Conservation (phyloP, 176 grass and related monocot genomes). For the Areca catechu region DNA sequence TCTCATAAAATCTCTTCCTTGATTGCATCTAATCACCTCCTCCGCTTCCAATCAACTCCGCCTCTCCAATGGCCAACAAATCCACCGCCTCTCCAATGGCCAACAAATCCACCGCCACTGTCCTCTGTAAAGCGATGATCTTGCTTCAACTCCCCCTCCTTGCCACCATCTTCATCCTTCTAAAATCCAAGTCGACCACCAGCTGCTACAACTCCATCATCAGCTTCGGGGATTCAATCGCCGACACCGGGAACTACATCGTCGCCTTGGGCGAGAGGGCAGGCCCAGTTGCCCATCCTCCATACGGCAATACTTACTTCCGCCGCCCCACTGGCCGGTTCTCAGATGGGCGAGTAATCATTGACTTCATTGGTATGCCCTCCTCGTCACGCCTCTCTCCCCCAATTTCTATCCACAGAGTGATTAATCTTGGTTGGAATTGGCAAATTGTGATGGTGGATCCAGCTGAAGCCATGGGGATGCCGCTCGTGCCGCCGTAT, state of each 20-base stretch:
- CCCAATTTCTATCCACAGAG: neutral
- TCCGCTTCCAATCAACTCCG: too few species aligned
- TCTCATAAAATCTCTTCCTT: too few species aligned
- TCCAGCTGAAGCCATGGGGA: conserved; percentile 46
- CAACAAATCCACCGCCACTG: too few species aligned
- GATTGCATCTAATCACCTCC: too few species aligned
- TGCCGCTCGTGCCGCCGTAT: conserved; percentile 40
- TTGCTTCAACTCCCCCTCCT: too few species aligned
- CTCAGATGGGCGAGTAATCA: conserved; percentile 54
- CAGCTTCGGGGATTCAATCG: conserved; percentile 78
- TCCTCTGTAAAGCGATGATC: too few species aligned
- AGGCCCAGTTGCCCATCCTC: conserved; percentile 19
- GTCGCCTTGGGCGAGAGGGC: conserved; percentile 23
- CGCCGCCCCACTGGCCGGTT: conserved; percentile 59
- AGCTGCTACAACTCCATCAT: conserved; percentile 48
- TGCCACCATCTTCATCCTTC: too few species aligned
- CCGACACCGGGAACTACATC: conserved; percentile 66
- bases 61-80: too few species aligned
- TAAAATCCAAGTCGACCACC: neutral
- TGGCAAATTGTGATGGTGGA: neutral
- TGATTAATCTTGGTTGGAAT: neutral
- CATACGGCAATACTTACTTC: conserved; percentile 81
- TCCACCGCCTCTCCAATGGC: too few species aligned
- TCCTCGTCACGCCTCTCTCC: too few species aligned
- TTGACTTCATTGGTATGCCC: conserved; percentile 66